These are phyloP conservation scores for Nemophila menziesii DNA, from an alignment of 257 asterid species.

Conservation along the genomic window DNA sequence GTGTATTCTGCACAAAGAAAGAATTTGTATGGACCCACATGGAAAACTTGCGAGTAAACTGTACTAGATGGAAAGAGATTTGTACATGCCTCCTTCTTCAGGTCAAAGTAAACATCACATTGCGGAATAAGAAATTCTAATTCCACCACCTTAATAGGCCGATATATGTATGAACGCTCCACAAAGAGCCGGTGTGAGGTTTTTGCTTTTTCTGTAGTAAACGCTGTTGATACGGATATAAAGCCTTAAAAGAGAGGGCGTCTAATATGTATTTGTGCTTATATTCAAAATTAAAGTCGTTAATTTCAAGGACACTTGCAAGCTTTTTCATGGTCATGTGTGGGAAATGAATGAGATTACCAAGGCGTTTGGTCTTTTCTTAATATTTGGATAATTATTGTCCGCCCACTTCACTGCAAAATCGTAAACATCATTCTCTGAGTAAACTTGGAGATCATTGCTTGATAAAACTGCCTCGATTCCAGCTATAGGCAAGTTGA, in stretches of 20 bases:
- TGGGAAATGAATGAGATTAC: background rate
- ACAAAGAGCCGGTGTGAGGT: background rate
- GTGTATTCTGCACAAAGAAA: too few relatives aligned
- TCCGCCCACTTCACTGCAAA: background rate
- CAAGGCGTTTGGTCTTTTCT: background rate
- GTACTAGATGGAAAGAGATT: background rate
- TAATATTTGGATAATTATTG: background rate
- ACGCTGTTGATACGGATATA: too few relatives aligned
- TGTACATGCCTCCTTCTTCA: background rate
- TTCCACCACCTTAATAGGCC: background rate
- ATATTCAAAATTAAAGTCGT: too few relatives aligned
- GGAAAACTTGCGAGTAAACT: too few relatives aligned
- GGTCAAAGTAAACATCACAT: too few relatives aligned
- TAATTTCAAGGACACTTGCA: too few relatives aligned
- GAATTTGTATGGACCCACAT: too few relatives aligned
- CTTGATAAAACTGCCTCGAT: constrained; percentile 12
- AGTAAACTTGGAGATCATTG: background rate
- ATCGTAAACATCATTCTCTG: background rate
- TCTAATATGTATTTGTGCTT: too few relatives aligned
- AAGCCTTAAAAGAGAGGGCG: too few relatives aligned
- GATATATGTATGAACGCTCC: background rate
- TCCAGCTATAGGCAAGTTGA: background rate
- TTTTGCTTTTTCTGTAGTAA: too few relatives aligned
- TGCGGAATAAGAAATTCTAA: background rate
- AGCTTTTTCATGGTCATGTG: background rate